Evolutionary conservation across 257 asterid genomes (phyloP).

Genomic region (Verbascum thapsus): DNA sequence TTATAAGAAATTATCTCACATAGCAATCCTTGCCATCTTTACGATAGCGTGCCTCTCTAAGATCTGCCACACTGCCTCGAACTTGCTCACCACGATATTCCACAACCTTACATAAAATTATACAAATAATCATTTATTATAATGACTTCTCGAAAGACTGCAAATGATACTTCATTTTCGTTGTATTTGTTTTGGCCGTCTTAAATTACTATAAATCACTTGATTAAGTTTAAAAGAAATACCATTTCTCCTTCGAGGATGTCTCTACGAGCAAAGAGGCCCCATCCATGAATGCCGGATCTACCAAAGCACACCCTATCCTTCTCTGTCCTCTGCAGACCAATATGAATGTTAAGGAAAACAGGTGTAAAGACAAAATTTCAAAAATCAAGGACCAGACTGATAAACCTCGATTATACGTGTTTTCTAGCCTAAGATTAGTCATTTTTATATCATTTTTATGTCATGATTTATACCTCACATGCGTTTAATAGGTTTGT

Average conservation of each 20-base stretch:
- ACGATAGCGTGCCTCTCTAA: slow-evolving; percentile 88
- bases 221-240: slow-evolving; percentile 28
- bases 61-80: slow-evolving; percentile 91
- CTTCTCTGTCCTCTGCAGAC: slow-evolving; percentile 80
- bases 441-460: too few species aligned
- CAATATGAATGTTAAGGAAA: slow-evolving; percentile 29
- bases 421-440: too few species aligned
- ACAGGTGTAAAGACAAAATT: slow-evolving; percentile 29
- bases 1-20: slow-evolving; percentile 43
- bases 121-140: slow-evolving; percentile 3
- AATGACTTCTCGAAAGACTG: not conserved
- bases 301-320: slow-evolving; percentile 96
- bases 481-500: too few species aligned
- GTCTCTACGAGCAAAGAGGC: slow-evolving; percentile 87
- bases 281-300: slow-evolving; percentile 98
- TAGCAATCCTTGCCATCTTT: slow-evolving; percentile 92
- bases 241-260: slow-evolving; percentile 98
- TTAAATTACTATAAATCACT: slow-evolving; percentile 10
- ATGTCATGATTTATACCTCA: too few species aligned
- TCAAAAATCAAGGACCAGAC: not conserved
- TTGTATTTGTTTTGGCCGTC: not conserved
- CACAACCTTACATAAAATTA: slow-evolving; percentile 57
- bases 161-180: not conserved
- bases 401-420: too few species aligned
- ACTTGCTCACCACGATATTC: slow-evolving; percentile 99